Percentiles rank a stretch among this genome's conserved stretches.
phyloP scores from a whole-genome alignment of 2,329 filamentous ascomycete genomes.

The Sclerotinia glacialis region DNA sequence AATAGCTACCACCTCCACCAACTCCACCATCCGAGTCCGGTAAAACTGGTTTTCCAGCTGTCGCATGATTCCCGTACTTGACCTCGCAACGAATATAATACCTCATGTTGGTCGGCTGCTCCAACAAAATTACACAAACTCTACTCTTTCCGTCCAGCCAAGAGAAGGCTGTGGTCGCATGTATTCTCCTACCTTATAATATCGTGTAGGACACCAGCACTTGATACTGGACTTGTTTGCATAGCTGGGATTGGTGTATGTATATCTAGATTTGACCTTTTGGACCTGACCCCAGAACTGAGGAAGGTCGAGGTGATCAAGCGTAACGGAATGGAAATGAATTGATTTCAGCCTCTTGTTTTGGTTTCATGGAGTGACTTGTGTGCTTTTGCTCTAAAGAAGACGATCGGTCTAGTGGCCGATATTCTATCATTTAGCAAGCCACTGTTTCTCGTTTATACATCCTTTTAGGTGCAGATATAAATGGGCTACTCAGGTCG shows the following conservation, averaged over 20 bases:
- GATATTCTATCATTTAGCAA: neutral
- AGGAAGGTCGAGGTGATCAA: constrained; percentile 7
- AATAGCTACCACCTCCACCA: constrained; percentile 35
- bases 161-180: constrained; percentile 12
- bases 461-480: neutral
- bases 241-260: constrained; percentile 37
- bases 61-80: constrained; percentile 30
- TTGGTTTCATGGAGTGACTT: too few relatives aligned
- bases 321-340: constrained; percentile 13
- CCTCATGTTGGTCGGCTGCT: constrained; percentile 24
- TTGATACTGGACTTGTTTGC: constrained; percentile 29
- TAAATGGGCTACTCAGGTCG: neutral
- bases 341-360: neutral
- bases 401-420: neutral
- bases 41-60: constrained; percentile 36
- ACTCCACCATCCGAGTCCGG: constrained; percentile 38
- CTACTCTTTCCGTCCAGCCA: constrained; percentile 36
- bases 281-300: neutral
- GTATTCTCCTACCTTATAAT: constrained; percentile 28
- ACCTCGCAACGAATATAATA: constrained; percentile 5
- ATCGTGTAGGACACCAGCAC: constrained; percentile 13
- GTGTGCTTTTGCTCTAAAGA: neutral
- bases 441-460: too few relatives aligned
- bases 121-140: constrained; percentile 32
- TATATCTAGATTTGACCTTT: constrained; percentile 27